phyloP scores from a whole-genome alignment of 495 filamentous ascomycete genomes.

The Penicillium arizonense region DNA sequence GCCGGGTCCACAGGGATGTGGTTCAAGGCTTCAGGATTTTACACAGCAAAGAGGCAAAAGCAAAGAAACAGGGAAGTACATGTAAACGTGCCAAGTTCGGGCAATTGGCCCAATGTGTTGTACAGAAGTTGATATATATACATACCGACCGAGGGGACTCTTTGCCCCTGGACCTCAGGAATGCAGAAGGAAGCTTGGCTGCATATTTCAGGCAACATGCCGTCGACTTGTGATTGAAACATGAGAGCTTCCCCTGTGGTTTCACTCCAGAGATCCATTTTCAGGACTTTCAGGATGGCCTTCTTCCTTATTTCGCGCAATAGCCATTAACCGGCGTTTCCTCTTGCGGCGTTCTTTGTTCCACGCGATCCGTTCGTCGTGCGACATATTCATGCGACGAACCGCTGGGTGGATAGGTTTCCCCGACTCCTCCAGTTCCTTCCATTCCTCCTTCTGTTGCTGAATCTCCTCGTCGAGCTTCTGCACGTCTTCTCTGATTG shows the following conservation, averaged over 20 bases:
- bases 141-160: background rate
- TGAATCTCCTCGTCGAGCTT: conserved; percentile 10
- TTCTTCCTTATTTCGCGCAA: conserved; percentile 19
- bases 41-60: background rate
- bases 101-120: background rate
- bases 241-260: background rate
- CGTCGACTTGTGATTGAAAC: background rate
- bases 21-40: background rate
- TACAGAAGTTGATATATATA: conserved; percentile 4
- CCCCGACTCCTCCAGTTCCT: background rate
- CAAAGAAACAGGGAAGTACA: background rate
- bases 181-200: background rate
- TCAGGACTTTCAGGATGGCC: conserved; percentile 19
- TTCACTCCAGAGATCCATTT: conserved; percentile 5
- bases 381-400: conserved; percentile 4
- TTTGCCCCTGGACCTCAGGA: too few relatives aligned
- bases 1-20: background rate
- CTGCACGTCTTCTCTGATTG: conserved; percentile 13
- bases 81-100: background rate
- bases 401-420: conserved; percentile 4
- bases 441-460: conserved; percentile 4
- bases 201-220: background rate
- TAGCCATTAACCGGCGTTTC: conserved; percentile 19
- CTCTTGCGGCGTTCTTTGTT: conserved; percentile 22
- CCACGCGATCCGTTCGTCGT: conserved; percentile 11